Percentiles rank a stretch among this genome's conserved stretches.
Evolutionary conservation across 257 asterid genomes (phyloP).

Genomic region (Solanum etuberosum): DNA sequence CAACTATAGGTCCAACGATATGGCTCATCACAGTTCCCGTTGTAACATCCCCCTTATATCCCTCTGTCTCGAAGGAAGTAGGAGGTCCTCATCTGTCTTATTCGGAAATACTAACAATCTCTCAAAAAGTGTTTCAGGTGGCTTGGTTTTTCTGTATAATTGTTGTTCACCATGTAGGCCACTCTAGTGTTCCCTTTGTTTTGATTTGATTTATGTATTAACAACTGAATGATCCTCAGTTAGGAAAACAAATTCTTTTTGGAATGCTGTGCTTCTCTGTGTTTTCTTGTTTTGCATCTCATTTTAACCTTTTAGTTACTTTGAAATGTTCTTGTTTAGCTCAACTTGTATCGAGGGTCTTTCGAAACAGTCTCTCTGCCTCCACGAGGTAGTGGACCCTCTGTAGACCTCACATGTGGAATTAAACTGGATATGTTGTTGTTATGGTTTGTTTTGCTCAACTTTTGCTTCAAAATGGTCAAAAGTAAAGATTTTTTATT

Average conservation of each 20-base stretch:
- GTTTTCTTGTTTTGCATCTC: neutral
- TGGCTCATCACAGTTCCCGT: neutral
- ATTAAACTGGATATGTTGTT: too few relatives aligned
- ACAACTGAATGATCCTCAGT: neutral
- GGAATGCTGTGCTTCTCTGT: neutral
- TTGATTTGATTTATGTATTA: neutral
- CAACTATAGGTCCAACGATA: slow-evolving; percentile 7
- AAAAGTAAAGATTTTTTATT: neutral
- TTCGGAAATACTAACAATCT: neutral
- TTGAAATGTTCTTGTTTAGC: neutral
- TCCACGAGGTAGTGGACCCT: neutral
- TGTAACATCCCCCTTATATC: neutral
- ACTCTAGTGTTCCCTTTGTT: neutral
- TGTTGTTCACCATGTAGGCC: neutral
- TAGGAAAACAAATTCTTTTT: neutral
- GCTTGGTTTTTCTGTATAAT: slow-evolving; percentile 12
- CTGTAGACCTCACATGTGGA: neutral
- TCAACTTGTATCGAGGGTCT: neutral
- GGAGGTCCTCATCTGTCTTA: neutral
- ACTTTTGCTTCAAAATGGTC: neutral
- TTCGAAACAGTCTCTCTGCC: neutral
- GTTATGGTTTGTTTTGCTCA: neutral
- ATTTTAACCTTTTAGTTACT: neutral
- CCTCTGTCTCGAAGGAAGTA: neutral
- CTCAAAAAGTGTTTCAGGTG: slow-evolving; percentile 17